Conservation (phyloP, 257 asterid genomes). For the Mitragyna speciosa region DNA sequence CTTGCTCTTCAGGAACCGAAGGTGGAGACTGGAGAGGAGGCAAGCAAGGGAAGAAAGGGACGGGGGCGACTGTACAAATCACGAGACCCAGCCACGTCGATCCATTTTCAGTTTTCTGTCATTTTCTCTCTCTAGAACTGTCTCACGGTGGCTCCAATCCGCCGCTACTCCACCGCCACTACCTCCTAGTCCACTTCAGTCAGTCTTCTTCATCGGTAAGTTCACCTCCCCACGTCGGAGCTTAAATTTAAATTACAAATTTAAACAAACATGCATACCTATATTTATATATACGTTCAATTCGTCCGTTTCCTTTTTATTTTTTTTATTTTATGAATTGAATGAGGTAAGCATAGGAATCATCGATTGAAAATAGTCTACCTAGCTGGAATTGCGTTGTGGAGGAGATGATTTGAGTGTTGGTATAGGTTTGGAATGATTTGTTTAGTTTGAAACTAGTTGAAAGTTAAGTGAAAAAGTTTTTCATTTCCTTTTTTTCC, state of each 20-base stretch:
- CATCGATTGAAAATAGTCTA: constrained; percentile 1
- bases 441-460: not conserved
- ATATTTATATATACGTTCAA: not conserved
- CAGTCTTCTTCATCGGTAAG: constrained; percentile 17
- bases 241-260: not conserved
- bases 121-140: not conserved
- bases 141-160: not conserved
- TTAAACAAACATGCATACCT: not conserved
- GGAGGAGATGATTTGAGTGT: not conserved
- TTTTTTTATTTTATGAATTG: not conserved
- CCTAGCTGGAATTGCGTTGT: not conserved
- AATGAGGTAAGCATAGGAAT: constrained; percentile 11
- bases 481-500: not conserved
- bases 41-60: not conserved
- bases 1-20: constrained; percentile 1
- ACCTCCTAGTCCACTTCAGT: constrained; percentile 1
- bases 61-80: not conserved
- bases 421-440: not conserved
- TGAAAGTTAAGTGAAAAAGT: not conserved
- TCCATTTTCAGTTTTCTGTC: not conserved
- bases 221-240: not conserved
- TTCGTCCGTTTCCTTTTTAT: not conserved
- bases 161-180: not conserved
- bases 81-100: not conserved
- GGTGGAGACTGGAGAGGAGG: too few species aligned